These are phyloP conservation scores for Phytophthora fragariaefolia DNA, from an alignment of 352 stramenopile genomes.

Conservation along the genomic window DNA sequence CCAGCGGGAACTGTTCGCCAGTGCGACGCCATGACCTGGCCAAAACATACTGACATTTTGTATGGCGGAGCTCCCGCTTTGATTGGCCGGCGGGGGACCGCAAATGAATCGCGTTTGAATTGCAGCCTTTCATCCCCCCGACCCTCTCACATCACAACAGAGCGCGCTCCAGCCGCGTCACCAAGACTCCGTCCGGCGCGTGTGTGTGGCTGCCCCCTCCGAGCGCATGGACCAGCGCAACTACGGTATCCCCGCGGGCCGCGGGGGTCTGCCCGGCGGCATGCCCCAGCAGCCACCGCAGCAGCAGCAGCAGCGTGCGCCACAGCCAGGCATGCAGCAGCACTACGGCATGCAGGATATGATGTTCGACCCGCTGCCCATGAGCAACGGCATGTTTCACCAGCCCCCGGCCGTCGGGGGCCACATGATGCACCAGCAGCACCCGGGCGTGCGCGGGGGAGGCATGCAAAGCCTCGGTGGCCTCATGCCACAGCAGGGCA, in stretches of 20 bases:
- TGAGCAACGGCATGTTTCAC: slow-evolving; percentile 69
- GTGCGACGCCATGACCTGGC: no score
- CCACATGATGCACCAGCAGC: slow-evolving; percentile 53
- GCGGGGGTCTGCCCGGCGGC: slow-evolving; percentile 42
- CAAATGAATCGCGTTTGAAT: slow-evolving; percentile 30
- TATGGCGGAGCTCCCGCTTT: no score
- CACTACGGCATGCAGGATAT: slow-evolving; percentile 79
- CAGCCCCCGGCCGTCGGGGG: slow-evolving; percentile 15
- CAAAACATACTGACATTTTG: no score
- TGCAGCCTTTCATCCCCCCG: slow-evolving; percentile 7
- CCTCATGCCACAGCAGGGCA: slow-evolving; percentile 55
- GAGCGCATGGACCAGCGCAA: slow-evolving; percentile 61
- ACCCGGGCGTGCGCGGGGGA: slow-evolving; percentile 28
- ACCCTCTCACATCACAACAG: slow-evolving; percentile 24
- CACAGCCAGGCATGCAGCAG: slow-evolving; percentile 27
- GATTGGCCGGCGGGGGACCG: slow-evolving; percentile 19
- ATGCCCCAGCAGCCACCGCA: slow-evolving; percentile 31
- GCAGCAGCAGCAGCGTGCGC: slow-evolving; percentile 18
- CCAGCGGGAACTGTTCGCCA: no score
- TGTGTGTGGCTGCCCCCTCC: background rate
- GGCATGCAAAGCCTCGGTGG: slow-evolving; percentile 31
- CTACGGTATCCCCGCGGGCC: slow-evolving; percentile 54
- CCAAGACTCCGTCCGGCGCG: background rate
- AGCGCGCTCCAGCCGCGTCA: background rate
- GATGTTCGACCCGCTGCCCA: slow-evolving; percentile 77